Base-by-base conservation (phyloP, 257 asterid species). In the Nicotiana tomentosiformis region DNA sequence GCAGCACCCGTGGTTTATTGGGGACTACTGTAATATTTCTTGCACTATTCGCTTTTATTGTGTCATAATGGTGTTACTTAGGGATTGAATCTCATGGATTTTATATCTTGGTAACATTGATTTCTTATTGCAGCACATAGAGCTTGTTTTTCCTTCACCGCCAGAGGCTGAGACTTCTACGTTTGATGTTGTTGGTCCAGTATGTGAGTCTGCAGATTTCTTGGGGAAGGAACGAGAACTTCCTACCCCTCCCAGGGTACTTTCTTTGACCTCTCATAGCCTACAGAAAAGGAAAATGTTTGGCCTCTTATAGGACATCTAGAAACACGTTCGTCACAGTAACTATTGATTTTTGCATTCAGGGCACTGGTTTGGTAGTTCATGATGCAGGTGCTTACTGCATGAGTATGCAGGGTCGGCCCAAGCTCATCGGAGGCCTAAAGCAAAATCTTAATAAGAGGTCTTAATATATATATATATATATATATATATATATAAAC, bases 371-470 rank as follows among this genome's bases (percentile, higher is more conserved):
- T 84, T 87, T 96, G 91, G 96, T 96, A 35, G 99, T 96, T 82
- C 99, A 96, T 15, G 98, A 96, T 84, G 99, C 99, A 8, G 99
- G 99, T 87, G 99, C 97, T 74, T 96, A 96, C 88, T 96, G 99
- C 92, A 96, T 96, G 99, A 96, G 98, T 81, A 96, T 94, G 99
- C 23, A 20, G 23, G 23, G 23, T 20, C 23, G 23, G 23, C 23
- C 23, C 23, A 20, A 20, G 23, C 23, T 20, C 23, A 20, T 20
- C 23, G 23, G 23, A 20, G 23, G 23, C 23, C 23, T 20, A 20
- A 20, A 20, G 23, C 23, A 20, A 20, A 20, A 20, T 20, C 23
- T 20, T 20, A 20, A 20, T 20, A 20, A 20, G 23, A 20, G 23
- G 23, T 0, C 23, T 20, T 20, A 20, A 20, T 20, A 20, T 20